Conservation (phyloP, 352 stramenopile species). For the Phytophthora aleatoria region DNA sequence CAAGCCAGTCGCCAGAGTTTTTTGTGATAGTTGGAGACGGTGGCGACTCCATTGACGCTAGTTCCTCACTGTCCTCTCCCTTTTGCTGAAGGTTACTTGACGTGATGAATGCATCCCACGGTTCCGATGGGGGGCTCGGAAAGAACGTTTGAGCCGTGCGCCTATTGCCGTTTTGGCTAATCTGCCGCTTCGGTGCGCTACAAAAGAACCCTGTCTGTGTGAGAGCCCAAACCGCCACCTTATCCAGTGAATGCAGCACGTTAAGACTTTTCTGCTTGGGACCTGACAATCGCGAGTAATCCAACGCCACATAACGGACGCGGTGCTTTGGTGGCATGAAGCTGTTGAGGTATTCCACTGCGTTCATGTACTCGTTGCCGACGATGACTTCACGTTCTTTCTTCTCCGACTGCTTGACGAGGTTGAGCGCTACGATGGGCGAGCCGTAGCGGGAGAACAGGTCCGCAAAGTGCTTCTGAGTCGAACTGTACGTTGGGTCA, state of each 20-base stretch:
- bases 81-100: constrained; percentile 21
- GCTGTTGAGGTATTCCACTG: constrained; percentile 98
- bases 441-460: constrained; percentile 97
- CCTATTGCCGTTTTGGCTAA: constrained; percentile 65
- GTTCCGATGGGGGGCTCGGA: constrained; percentile 22
- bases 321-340: constrained; percentile 91
- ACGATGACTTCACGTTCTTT: constrained; percentile 98
- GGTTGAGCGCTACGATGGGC: constrained; percentile 97
- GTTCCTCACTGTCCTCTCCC: constrained; percentile 25
- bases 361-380: constrained; percentile 97
- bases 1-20: constrained; percentile 90
- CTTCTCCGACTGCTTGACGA: constrained; percentile 98
- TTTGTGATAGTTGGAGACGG: constrained; percentile 73
- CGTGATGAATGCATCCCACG: constrained; percentile 30
- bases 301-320: constrained; percentile 96
- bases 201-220: constrained; percentile 99
- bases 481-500: constrained; percentile 96
- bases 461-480: constrained; percentile 93
- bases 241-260: constrained; percentile 93
- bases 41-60: constrained; percentile 16
- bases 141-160: constrained; percentile 57
- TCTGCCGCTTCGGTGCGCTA: constrained; percentile 84
- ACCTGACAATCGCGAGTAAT: constrained; percentile 92
- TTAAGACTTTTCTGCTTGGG: constrained; percentile 95
- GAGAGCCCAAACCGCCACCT: constrained; percentile 95